Evolutionary conservation across 306 rosid species (phyloP), one percentile per base, ranked within the genome.

Genomic region (Macrotyloma uniflorum): DNA sequence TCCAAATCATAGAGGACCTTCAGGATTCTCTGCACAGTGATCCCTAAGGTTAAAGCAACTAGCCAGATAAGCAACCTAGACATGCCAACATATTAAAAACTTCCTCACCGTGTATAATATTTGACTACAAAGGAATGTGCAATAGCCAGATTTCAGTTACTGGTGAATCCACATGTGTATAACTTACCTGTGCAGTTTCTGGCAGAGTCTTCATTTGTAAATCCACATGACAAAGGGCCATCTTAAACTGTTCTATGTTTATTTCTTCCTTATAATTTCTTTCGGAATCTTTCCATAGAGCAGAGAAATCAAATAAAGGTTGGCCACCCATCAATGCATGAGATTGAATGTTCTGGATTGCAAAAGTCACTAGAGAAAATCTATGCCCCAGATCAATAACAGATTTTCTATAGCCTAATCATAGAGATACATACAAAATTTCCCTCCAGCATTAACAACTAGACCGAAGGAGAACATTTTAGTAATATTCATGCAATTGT

Each of bases 141-240:
- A n/a, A n/a, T n/a, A n/a, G n/a, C n/a, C n/a, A n/a, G n/a, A n/a
- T n/a, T n/a, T n/a, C n/a, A n/a, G n/a, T n/a, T n/a, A n/a, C n/a
- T n/a, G n/a, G 40, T 58, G 70, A 78, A 77, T 50, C 12, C 24
- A 18, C 12, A n/a, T 76, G 78, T 24, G 49, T 10, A n/a, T n/a
- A 55, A 23, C 58, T 64, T 67, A 88, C 98, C 93, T 94, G 97
- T 61, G 98, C 96, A 50, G 98, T 92, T 78, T 97, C 98, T 2
- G 98, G 98, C 36, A 94, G 89, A 84, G 72, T 89, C 91, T 94
- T 94, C 88, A 86, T 81, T 85, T 94, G 92, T n/a, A 88, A 83
- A 87, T 94, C 98, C 23, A 71, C 97, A 9, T 83, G 87, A 87
- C 86, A 66, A 79, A 94, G 90, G 51, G 93, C 95, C 24, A 49